These are phyloP conservation scores for Cerioporus squamosus DNA, from an alignment of 1,284 basidiomycete species.

Conservation along the genomic window DNA sequence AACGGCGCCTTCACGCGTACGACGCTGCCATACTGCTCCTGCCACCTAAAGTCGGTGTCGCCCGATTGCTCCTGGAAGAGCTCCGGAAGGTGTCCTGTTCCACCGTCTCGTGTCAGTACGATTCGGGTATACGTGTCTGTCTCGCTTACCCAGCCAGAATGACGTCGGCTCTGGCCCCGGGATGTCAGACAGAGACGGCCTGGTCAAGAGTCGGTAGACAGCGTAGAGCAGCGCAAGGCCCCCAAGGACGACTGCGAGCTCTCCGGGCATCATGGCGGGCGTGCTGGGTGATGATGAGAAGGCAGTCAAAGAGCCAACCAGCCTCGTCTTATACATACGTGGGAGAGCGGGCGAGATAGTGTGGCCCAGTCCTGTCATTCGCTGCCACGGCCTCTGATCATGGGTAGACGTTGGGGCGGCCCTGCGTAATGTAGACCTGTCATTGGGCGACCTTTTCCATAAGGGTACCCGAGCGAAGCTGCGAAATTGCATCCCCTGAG, in stretches of 20 bases:
- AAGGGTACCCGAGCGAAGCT: background rate
- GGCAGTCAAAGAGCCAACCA: constrained; percentile 4
- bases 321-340: constrained; percentile 18
- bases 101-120: background rate
- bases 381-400: background rate
- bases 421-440: background rate
- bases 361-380: background rate
- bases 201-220: constrained; percentile 22
- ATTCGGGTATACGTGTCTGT: background rate
- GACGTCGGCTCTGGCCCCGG: constrained; percentile 34
- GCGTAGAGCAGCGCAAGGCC: constrained; percentile 19
- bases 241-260: constrained; percentile 15
- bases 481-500: background rate
- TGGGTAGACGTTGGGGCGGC: background rate
- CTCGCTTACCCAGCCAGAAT: constrained; percentile 29
- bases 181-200: constrained; percentile 26
- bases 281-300: constrained; percentile 7
- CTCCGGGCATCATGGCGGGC: constrained; percentile 11
- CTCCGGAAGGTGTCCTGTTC: constrained; percentile 52
- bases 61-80: constrained; percentile 54
- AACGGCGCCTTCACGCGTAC: constrained; percentile 55
- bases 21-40: constrained; percentile 49
- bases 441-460: background rate
- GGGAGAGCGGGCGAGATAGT: constrained; percentile 13
- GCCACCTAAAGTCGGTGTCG: constrained; percentile 55